Base-by-base conservation (phyloP, 2,329 filamentous ascomycete species). In the Xylaria sp. region DNA sequence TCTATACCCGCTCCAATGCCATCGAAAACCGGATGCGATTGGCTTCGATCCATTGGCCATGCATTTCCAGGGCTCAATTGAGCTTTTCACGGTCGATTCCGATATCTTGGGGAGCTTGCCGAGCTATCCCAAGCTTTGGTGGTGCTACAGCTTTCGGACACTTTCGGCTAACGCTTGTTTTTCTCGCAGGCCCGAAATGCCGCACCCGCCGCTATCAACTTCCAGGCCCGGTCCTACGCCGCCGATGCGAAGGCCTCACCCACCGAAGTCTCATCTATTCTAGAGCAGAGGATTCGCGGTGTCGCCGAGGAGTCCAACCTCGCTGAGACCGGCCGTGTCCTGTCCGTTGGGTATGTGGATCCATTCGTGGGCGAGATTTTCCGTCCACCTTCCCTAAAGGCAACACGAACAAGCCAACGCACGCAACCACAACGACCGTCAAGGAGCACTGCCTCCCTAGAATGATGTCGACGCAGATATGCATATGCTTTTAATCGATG, bases 211-310 rank as follows among this genome's bases (percentile, higher is more conserved):
- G 87, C 88, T 83, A 85, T 91, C 87, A 91, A 89, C 86, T 86
- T 91, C 82, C 90, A 92, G 82, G 84, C 90, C 83, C 93, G 96
- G 85, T 89, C 89, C 84, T 98, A 97, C 86, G 95, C 91, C 84
- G 94, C 91, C 84, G 94, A 97, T 80, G 92, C 93, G 77, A 98
- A 98, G 90, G 94, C 96, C 79, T 85, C 94, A 70, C 96, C 96
- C 78, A 99, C 95, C 80, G 96, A 99, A 89, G 95, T 98, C 79
- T 98, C 96, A 78, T 97, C 95, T 78, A 98, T 99, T 84, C 93
- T 99, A 82, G 96, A 98, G 89, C 95, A 98, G 90, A 90, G 94
- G 85, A 99, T 99, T 81, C 93, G 96, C 82, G 96, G 96, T 88
- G 93, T 98, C 77, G 93, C 97, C 85, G 96, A 98, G 87, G 96